phyloP scores from a whole-genome alignment of 2,329 filamentous ascomycete species.

The Nothophoma quercina region DNA sequence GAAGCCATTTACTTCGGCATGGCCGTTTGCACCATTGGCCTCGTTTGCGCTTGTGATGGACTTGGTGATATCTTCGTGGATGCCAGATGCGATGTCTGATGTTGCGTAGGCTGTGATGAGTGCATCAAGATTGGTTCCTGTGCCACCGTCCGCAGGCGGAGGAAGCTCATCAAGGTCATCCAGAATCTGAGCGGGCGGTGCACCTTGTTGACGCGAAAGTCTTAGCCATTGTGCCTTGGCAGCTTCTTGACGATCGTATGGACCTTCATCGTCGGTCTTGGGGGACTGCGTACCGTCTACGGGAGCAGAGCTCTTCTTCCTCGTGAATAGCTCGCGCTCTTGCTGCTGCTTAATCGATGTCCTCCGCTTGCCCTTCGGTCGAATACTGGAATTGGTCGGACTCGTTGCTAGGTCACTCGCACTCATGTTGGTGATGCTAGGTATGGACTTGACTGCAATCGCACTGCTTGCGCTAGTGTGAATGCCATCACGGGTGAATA shows the following conservation, averaged over 20 bases:
- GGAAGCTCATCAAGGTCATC: conserved; percentile 74
- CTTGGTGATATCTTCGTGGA: conserved; percentile 79
- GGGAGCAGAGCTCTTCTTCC: conserved; percentile 69
- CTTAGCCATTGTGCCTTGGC: conserved; percentile 66
- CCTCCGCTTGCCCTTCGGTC: conserved; percentile 74
- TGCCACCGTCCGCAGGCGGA: conserved; percentile 63
- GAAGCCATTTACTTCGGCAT: conserved; percentile 60
- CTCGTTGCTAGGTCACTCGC: conserved; percentile 66
- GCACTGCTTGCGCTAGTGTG: conserved; percentile 86
- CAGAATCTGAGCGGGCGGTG: conserved; percentile 65
- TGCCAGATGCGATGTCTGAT: conserved; percentile 77
- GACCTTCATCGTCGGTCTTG: conserved; percentile 68
- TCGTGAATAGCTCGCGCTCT: conserved; percentile 87
- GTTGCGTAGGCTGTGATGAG: conserved; percentile 77
- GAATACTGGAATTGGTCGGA: conserved; percentile 66
- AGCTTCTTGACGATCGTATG: conserved; percentile 58
- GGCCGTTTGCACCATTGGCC: conserved; percentile 72
- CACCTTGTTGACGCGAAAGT: conserved; percentile 62
- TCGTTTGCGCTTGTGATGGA: conserved; percentile 70
- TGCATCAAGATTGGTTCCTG: conserved; percentile 79
- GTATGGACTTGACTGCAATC: conserved; percentile 86
- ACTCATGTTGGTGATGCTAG: conserved; percentile 80
- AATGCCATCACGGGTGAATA: conserved; percentile 67
- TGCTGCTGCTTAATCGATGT: conserved; percentile 86
- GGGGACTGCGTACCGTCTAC: conserved; percentile 64